Evolutionary conservation across 306 rosid genomes (phyloP), one percentile per base, ranked within the genome.

Genomic region (Dryas octopetala): DNA sequence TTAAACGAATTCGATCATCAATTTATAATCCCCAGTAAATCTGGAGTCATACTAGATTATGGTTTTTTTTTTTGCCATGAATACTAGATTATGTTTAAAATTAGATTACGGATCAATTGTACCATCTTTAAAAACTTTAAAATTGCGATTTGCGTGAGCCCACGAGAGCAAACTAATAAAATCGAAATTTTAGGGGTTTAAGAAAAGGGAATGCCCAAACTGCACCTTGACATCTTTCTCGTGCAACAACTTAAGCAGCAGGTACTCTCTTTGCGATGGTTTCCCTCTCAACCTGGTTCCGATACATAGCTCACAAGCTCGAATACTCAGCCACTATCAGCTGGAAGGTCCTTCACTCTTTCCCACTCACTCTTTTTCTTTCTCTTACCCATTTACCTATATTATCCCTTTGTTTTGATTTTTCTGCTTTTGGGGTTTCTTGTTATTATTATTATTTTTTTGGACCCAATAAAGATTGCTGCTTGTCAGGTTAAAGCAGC

Each of bases 251-350:
- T 28, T 9, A n/a, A 66, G 19, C 62, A 62, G 16, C 19, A 28
- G 49, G 14, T 6, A 10, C 28, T 66, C 43, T 69, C 50, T 28
- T 7, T 75, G 79, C 85, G 75, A 89, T 90, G 95, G 90, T 85
- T 87, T 86, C 95, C 11, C 72, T 71, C 0, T 60, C 83, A 2
- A 85, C 96, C 61, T 88, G 87, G 91, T 60, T 62, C 57, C 93
- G 98, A 8, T 90, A 90, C 86, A 1, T 83, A 59, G 73, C 67
- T 7, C 79, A 76, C 88, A 89, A 77, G 84, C 49, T 86, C 49
- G 90, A 87, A 52, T 89, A 84, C 86, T 82, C 96, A 32, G 17
- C 73, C n/a, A 74, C 87, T 44, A 62, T 83, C 81, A 71, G 88
- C 77, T 78, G 70, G 86, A 91, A 89, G 98, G 98, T 92, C 45